phyloP scores from a whole-genome alignment of 2,329 filamentous ascomycete species.

The Claviceps pazoutovae region DNA sequence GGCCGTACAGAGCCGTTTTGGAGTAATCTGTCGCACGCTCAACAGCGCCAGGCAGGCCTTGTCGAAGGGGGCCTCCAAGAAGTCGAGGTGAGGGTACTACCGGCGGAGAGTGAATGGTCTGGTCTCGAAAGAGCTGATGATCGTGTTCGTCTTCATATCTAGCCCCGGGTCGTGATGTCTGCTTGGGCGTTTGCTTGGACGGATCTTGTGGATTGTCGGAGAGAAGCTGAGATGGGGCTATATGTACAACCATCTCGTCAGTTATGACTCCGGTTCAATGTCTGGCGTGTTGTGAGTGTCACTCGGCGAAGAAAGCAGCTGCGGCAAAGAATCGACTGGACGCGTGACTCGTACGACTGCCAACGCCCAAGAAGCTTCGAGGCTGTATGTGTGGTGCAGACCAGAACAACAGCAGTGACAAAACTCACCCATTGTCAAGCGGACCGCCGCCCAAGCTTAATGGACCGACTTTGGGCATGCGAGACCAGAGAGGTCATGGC shows the following conservation, averaged over 20 bases:
- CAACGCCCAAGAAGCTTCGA: background rate
- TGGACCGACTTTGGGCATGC: constrained; percentile 9
- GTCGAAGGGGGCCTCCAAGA: constrained; percentile 27
- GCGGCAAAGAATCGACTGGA: background rate
- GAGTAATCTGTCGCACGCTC: constrained; percentile 43
- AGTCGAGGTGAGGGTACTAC: constrained; percentile 4
- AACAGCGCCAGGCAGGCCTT: constrained; percentile 23
- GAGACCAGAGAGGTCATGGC: constrained; percentile 7
- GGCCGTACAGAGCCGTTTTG: constrained; percentile 52
- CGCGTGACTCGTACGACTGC: background rate
- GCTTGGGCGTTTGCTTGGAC: constrained; percentile 39
- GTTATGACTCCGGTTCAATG: background rate
- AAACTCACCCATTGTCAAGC: constrained; percentile 15
- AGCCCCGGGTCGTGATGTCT: constrained; percentile 34
- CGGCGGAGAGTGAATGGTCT: constrained; percentile 28
- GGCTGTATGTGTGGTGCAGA: background rate
- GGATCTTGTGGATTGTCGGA: constrained; percentile 40
- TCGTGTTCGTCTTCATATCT: constrained; percentile 41
- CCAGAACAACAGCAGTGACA: background rate
- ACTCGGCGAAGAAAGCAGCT: constrained; percentile 1
- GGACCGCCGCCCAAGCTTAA: constrained; percentile 11
- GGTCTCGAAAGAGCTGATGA: constrained; percentile 35
- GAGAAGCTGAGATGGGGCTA: constrained; percentile 47
- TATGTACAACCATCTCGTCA: background rate
- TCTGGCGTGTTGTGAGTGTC: background rate